Evolutionary conservation across 192 early-diverging fungal species (phyloP), one percentile per base, ranked within the genome.

Genomic region (Thoreauomyces humboldtii): DNA sequence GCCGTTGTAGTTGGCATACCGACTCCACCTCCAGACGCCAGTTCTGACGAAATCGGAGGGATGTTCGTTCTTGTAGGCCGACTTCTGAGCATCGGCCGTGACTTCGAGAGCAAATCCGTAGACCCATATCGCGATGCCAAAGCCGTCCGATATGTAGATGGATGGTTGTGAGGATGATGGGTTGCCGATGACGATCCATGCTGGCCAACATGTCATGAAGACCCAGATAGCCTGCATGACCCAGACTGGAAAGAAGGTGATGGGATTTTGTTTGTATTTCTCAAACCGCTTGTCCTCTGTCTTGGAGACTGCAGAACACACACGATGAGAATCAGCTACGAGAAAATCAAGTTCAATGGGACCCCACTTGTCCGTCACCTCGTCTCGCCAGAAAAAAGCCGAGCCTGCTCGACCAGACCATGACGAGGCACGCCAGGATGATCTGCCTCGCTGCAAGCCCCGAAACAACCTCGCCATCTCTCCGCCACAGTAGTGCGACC

Each of bases 1-100:
- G 31, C 82, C 82, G 70, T 73, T 73, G 68, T 83, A 83, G 61
- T 83, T 83, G 7, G 81, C 69, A 38, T 73, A 80, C 2, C 78
- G 69, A 7, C 48, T 65, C 33, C 69, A 83, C 44, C 54, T 32
- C 63, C 71, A 84, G 54, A 84, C 33, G 15, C 82, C 82, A 12
- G 77, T 77, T 7, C 42, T 31, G 1, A 81, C 65, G 52, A 83
- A 83, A 15, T 79, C 65, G 25, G 28, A 33, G 17, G 79, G 81
- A 67, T 83, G 43, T 5, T 15, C 14, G 27, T 59, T 73, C 59
- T 83, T 82, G 69, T 79, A 84, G 19, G 41, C 31, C 14, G 44
- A 65, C 37, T 84, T 84, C 59, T 84, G 82, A 32, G 52, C 14
- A 46, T 84, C 82, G 22, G 82, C 82, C 12, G 62, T 57, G 51